phyloP scores from a whole-genome alignment of 75 land plant species.

The Isoetes taiwanensis region DNA sequence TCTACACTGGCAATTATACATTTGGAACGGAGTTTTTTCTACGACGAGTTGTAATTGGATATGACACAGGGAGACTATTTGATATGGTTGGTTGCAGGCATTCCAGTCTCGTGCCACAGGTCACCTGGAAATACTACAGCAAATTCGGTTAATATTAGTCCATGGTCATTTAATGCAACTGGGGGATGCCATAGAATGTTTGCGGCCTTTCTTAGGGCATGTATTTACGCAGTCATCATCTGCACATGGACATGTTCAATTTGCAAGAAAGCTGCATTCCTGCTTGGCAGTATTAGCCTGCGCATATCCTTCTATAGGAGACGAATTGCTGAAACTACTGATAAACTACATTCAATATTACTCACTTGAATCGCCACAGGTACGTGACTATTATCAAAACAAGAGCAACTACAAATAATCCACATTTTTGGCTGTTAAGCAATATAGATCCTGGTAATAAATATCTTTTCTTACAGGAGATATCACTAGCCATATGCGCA shows the following conservation, averaged over 20 bases:
- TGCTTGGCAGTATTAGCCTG: conserved; percentile 35
- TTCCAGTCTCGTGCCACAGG: conserved; percentile 33
- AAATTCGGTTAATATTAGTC: conserved; percentile 29
- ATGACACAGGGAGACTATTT: neutral
- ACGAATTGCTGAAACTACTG: conserved; percentile 24
- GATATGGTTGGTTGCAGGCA: conserved; percentile 20
- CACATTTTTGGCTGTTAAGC: no score
- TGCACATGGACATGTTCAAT: conserved; percentile 17
- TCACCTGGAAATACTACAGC: conserved; percentile 33
- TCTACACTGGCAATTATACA: no score
- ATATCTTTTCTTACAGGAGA: no score
- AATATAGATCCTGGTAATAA: no score
- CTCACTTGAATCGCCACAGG: conserved; percentile 28
- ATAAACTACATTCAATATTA: conserved; percentile 21
- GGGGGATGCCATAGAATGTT: conserved; percentile 21
- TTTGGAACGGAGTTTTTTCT: no score
- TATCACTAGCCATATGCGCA: no score
- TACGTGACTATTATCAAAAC: no score
- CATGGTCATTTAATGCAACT: conserved; percentile 15
- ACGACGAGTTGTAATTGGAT: neutral
- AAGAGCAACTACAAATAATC: no score
- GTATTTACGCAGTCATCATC: conserved; percentile 19
- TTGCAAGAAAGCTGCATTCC: conserved; percentile 36
- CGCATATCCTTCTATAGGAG: conserved; percentile 27
- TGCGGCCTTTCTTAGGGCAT: conserved; percentile 40